Percentiles rank a stretch among this genome's conserved stretches.
These are phyloP conservation scores for Phytophthora multivora DNA, from an alignment of 352 stramenopile genomes.

Conservation along the genomic window DNA sequence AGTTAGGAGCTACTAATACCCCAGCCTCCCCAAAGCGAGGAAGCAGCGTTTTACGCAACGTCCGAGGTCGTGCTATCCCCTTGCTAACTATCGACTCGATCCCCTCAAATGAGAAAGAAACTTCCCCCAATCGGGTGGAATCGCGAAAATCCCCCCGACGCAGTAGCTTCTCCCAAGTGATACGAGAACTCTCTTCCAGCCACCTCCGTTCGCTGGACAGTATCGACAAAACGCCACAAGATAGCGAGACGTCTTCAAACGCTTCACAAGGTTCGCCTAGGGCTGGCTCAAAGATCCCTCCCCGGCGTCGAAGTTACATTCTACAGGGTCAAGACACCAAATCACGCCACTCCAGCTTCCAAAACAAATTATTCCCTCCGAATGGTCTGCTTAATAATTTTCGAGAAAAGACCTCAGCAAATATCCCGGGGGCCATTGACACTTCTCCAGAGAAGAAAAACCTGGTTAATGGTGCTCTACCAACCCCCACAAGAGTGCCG, in stretches of 20 bases:
- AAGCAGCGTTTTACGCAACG: slow-evolving; percentile 28
- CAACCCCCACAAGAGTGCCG: too few relatives aligned
- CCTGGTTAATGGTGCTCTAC: background rate
- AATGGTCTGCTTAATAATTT: background rate
- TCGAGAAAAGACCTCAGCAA: background rate
- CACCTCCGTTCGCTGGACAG: slow-evolving; percentile 9
- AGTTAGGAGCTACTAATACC: background rate
- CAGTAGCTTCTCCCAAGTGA: slow-evolving; percentile 20
- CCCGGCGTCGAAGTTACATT: slow-evolving; percentile 15
- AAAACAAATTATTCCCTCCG: background rate
- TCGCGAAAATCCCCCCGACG: background rate
- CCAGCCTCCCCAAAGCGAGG: slow-evolving; percentile 6
- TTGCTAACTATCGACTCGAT: background rate
- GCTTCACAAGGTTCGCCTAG: background rate
- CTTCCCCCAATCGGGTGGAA: background rate
- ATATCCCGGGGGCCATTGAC: slow-evolving; percentile 4
- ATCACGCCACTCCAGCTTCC: background rate
- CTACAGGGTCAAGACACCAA: slow-evolving; percentile 1
- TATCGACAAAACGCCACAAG: slow-evolving; percentile 10
- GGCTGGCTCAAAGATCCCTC: slow-evolving; percentile 1
- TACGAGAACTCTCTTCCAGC: slow-evolving; percentile 10
- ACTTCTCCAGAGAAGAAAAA: slow-evolving; percentile 15
- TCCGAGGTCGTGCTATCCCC: slow-evolving; percentile 9
- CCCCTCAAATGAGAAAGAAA: background rate
- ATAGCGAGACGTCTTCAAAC: slow-evolving; percentile 7